phyloP scores from a whole-genome alignment of 176 grass and related monocot genomes.

The Rhipidocladum racemiflorum region DNA sequence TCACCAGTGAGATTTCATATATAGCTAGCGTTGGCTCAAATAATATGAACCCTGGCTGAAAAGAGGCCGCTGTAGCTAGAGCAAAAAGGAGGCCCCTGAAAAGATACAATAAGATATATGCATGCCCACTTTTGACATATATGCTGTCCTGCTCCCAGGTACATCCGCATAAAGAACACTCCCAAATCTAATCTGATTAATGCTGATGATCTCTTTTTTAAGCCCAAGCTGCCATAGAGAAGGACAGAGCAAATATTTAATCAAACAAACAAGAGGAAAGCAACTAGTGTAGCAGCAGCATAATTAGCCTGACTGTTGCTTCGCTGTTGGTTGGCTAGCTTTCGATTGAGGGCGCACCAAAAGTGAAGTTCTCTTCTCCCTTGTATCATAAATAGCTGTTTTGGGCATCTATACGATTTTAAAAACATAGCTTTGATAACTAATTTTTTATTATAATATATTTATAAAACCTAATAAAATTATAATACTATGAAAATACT shows the following conservation, averaged over 20 bases:
- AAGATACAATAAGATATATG: neutral
- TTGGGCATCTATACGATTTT: too few species aligned
- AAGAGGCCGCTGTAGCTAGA: neutral
- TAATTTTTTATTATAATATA: too few species aligned
- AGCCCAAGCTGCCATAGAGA: neutral
- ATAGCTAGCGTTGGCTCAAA: neutral
- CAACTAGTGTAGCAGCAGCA: neutral
- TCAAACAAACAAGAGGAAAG: neutral
- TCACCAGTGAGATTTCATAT: neutral
- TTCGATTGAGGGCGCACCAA: constrained; percentile 2
- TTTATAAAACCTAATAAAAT: too few species aligned
- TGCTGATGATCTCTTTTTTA: neutral
- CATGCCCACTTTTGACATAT: constrained; percentile 3
- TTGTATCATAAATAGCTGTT: too few species aligned
- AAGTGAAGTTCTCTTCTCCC: neutral
- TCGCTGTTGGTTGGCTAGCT: neutral
- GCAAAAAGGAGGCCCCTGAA: neutral
- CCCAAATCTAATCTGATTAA: constrained; percentile 7
- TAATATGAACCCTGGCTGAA: neutral
- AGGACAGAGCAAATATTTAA: neutral
- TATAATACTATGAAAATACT: too few species aligned
- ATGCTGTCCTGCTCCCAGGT: neutral
- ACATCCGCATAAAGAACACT: neutral
- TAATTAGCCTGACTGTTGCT: neutral
- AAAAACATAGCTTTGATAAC: too few species aligned